Evolutionary conservation across 1,284 basidiomycete species (phyloP).

Genomic region (Agaricales sp.): DNA sequence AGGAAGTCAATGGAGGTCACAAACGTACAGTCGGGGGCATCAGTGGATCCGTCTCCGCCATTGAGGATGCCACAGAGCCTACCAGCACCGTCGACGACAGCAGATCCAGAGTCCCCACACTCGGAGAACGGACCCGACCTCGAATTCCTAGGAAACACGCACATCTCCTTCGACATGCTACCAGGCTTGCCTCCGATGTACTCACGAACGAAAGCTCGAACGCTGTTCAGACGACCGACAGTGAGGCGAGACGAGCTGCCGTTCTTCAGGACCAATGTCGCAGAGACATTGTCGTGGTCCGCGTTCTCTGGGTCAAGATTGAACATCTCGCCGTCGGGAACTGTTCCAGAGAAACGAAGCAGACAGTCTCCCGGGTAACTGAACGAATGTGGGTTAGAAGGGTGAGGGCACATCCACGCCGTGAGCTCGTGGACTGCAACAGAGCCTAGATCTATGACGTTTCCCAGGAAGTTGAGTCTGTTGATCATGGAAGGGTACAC

Average conservation of each 20-base stretch:
- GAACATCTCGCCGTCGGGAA: constrained; percentile 19
- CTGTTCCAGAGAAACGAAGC: constrained; percentile 15
- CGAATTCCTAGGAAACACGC: constrained; percentile 16
- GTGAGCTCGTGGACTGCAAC: constrained; percentile 8
- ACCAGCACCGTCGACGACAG: constrained; percentile 18
- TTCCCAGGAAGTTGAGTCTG: constrained; percentile 13
- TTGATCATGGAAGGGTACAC: constrained; percentile 17
- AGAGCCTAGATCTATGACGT: constrained; percentile 17
- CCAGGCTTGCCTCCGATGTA: constrained; percentile 9
- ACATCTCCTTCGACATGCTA: constrained; percentile 17
- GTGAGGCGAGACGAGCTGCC: constrained; percentile 20
- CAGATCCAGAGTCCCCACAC: constrained; percentile 23
- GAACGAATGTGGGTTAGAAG: constrained; percentile 11
- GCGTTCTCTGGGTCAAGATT: constrained; percentile 13
- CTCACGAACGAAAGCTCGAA: constrained; percentile 17
- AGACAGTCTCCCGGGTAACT: constrained; percentile 21
- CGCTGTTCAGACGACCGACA: constrained; percentile 19
- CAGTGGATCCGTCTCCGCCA: constrained; percentile 18
- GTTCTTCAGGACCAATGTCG: constrained; percentile 24
- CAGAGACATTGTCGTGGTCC: constrained; percentile 17
- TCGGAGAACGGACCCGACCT: constrained; percentile 20
- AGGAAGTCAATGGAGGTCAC: constrained; percentile 16
- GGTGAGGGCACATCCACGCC: constrained; percentile 14
- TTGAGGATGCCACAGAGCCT: constrained; percentile 21
- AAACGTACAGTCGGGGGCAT: constrained; percentile 20